Evolutionary conservation across 495 filamentous ascomycete species (phyloP).

Genomic region (Aspergillus taichungensis): DNA sequence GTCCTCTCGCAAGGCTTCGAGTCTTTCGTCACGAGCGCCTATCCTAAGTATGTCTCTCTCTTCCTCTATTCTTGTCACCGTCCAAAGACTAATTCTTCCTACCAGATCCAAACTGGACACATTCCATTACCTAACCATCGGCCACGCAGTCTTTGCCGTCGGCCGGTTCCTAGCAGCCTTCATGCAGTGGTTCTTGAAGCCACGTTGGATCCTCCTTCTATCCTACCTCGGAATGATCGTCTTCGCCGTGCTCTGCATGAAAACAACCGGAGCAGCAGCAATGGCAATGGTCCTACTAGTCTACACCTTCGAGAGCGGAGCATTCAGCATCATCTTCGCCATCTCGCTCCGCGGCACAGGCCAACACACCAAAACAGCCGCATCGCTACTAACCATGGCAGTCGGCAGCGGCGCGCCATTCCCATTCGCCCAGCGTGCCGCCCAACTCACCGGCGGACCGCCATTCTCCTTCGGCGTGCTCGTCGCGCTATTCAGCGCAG

Average conservation of each 20-base stretch:
- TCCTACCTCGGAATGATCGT: slow-evolving; percentile 48
- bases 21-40: slow-evolving; percentile 27
- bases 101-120: slow-evolving; percentile 16
- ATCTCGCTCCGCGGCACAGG: slow-evolving; percentile 53
- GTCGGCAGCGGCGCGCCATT: slow-evolving; percentile 49
- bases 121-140: slow-evolving; percentile 44
- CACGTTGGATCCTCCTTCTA: slow-evolving; percentile 51
- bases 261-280: slow-evolving; percentile 34
- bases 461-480: slow-evolving; percentile 48
- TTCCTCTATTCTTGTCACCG: slow-evolving; percentile 14
- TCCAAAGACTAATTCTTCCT: background rate
- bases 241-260: slow-evolving; percentile 47
- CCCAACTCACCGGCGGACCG: slow-evolving; percentile 27
- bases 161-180: slow-evolving; percentile 55
- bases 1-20: slow-evolving; percentile 39
- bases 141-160: slow-evolving; percentile 51
- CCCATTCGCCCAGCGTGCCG: slow-evolving; percentile 45
- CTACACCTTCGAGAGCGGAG: slow-evolving; percentile 53
- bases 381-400: slow-evolving; percentile 44
- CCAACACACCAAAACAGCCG: slow-evolving; percentile 49
- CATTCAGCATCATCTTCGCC: slow-evolving; percentile 56
- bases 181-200: slow-evolving; percentile 47
- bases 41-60: slow-evolving; percentile 23
- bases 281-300: slow-evolving; percentile 45
- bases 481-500: slow-evolving; percentile 49